Evolutionary conservation across 805 yeast genomes (phyloP), one percentile per base, ranked within the genome.

Genomic region (Komagataella kurtzmanii): DNA sequence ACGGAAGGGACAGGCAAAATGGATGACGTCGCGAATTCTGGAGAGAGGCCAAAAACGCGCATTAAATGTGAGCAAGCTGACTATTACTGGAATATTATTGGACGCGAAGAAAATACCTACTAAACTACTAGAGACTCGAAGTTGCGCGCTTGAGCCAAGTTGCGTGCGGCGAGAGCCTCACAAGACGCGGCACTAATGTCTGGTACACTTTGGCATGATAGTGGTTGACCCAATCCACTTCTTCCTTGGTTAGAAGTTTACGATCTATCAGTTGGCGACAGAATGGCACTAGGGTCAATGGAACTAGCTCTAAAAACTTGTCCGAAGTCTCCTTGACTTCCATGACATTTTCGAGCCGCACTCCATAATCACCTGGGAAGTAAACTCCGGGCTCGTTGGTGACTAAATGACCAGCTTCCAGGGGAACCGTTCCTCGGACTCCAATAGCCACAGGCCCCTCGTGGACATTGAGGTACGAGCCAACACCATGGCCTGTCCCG

Each of bases 401-500:
- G 14, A 79, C 62, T 52, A 80, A 62, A 57, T 79, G 76, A 3
- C 85, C 85, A 2, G 76, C 71, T 57, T 72, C 65, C 53, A 80
- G 69, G 0, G 68, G 58, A 47, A 67, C 62, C 21, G 63, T 60
- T 48, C 77, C 73, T 55, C 79, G 65, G 54, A 77, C 73, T 53
- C 85, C 87, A 54, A 93, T 80, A 14, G 90, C 95, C 52, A 91
- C 76, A 1, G 98, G 98, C 0, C 95, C 93, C 61, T 95, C 97
- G 64, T 93, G 99, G 17, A 93, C 98, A 64, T 85, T 84, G 48
- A 95, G 79, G 63, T 76, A 91, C 18, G 90, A 76, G 2, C 97
- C 98, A n/a, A 93, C 85, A 3, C 99, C 99, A 66, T 93, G 99
- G 1, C 98, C 97, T 0, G 98, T 88, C 7, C 99, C 98, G 66